phyloP scores from a whole-genome alignment of 257 asterid genomes.

The Nicotiana otophora region DNA sequence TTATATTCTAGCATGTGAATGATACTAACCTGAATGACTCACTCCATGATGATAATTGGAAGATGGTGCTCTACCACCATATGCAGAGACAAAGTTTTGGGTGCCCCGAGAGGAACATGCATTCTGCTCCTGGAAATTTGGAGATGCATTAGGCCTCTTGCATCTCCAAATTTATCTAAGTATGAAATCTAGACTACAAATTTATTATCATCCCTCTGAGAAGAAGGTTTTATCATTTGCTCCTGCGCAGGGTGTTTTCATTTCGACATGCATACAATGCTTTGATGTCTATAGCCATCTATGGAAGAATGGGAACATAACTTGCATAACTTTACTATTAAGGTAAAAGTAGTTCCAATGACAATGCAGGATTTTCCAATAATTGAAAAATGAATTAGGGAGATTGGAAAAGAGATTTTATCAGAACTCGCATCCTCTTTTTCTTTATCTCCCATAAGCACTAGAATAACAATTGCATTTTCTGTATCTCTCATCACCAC shows the following conservation, averaged over 20 bases:
- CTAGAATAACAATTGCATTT: neutral
- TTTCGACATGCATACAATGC: neutral
- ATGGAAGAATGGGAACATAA: neutral
- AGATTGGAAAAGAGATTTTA: neutral
- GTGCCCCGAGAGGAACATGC: constrained; percentile 26
- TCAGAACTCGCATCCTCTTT: neutral
- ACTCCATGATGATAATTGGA: constrained; percentile 28
- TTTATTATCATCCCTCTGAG: neutral
- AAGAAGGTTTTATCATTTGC: neutral
- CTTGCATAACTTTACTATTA: neutral
- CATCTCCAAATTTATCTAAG: neutral
- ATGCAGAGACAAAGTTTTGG: constrained; percentile 26
- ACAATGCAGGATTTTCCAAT: neutral
- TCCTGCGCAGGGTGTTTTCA: neutral
- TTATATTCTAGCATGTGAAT: too few relatives aligned
- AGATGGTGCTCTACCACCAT: constrained; percentile 12
- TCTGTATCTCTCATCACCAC: neutral
- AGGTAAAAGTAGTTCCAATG: neutral
- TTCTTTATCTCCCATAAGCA: neutral
- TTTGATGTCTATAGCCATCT: neutral
- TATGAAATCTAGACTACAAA: neutral
- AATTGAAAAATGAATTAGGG: neutral
- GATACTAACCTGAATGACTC: constrained; percentile 29
- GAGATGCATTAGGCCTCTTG: constrained; percentile 21
- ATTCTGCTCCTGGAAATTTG: constrained; percentile 28